Evolutionary conservation across 1,284 basidiomycete genomes (phyloP).

Genomic region (Irpex lacteus): DNA sequence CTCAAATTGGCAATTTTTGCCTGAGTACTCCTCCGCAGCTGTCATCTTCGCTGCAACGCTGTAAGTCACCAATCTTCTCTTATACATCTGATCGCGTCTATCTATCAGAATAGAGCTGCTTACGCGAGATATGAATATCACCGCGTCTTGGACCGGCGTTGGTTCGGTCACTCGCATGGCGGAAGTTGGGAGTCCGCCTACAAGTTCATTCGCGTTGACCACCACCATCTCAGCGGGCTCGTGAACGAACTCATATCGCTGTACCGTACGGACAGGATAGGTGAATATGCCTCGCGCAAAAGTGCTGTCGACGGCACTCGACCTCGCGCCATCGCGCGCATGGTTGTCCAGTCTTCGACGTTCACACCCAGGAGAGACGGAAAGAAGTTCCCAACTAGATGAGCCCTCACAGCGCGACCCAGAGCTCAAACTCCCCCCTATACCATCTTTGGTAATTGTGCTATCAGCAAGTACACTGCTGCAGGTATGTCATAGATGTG

Average conservation of each 20-base stretch:
- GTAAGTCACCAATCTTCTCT: too few relatives aligned
- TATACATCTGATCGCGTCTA: background rate
- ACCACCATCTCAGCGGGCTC: background rate
- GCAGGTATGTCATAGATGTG: slow-evolving; percentile 34
- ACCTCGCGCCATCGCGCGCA: slow-evolving; percentile 7
- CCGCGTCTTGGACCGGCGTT: background rate
- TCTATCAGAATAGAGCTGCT: background rate
- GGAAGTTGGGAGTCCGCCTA: background rate
- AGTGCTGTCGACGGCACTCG: slow-evolving; percentile 14
- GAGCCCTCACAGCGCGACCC: slow-evolving; percentile 25
- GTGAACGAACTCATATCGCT: background rate
- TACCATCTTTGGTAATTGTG: slow-evolving; percentile 40
- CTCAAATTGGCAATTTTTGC: background rate
- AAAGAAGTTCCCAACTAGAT: background rate
- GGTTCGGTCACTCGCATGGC: background rate
- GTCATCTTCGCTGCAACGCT: background rate
- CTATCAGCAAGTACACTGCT: slow-evolving; percentile 42
- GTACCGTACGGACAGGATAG: background rate
- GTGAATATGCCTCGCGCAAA: slow-evolving; percentile 11
- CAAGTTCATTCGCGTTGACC: background rate
- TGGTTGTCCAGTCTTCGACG: slow-evolving; percentile 6
- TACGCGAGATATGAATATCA: background rate
- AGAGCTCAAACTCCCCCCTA: slow-evolving; percentile 47
- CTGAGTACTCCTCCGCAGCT: background rate
- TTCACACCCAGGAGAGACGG: background rate